Evolutionary conservation across 1,284 basidiomycete genomes (phyloP).

Genomic region (Pseudozyma thailandica): DNA sequence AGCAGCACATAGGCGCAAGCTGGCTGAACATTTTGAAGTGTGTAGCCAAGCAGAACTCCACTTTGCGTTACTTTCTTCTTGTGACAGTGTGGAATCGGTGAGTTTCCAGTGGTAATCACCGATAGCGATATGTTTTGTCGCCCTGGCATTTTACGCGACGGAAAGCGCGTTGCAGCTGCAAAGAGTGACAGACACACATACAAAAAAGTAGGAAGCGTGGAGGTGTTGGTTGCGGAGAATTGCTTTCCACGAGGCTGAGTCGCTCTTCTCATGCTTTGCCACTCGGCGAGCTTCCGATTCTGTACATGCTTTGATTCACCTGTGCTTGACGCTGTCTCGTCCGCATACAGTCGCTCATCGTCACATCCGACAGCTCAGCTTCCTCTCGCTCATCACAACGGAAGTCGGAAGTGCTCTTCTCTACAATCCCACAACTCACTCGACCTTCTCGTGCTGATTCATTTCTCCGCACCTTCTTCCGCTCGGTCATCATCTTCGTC

Average conservation of each 20-base stretch:
- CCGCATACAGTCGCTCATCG: too few species aligned
- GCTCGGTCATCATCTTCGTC: background rate
- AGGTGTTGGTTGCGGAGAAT: slow-evolving; percentile 31
- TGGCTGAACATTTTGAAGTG: slow-evolving; percentile 2
- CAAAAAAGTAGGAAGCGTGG: slow-evolving; percentile 15
- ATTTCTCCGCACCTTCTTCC: background rate
- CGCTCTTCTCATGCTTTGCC: slow-evolving; percentile 1
- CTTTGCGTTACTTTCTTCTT: slow-evolving; percentile 26
- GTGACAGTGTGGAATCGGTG: slow-evolving; percentile 15
- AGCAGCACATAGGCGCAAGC: too few species aligned
- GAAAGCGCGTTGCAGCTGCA: slow-evolving; percentile 13
- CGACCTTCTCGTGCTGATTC: too few species aligned
- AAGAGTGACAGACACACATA: background rate
- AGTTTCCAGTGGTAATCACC: background rate
- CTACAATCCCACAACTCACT: background rate
- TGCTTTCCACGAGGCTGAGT: slow-evolving; percentile 3
- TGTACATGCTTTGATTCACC: background rate
- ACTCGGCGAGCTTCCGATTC: slow-evolving; percentile 15
- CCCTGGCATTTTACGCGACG: slow-evolving; percentile 34
- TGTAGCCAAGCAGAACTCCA: slow-evolving; percentile 24
- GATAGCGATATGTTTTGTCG: slow-evolving; percentile 3
- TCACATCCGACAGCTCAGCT: background rate
- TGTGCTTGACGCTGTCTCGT: too few species aligned
- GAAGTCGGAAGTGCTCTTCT: background rate
- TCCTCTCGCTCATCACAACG: background rate